phyloP scores from a whole-genome alignment of 345 rosid genomes.

The Murraya paniculata region DNA sequence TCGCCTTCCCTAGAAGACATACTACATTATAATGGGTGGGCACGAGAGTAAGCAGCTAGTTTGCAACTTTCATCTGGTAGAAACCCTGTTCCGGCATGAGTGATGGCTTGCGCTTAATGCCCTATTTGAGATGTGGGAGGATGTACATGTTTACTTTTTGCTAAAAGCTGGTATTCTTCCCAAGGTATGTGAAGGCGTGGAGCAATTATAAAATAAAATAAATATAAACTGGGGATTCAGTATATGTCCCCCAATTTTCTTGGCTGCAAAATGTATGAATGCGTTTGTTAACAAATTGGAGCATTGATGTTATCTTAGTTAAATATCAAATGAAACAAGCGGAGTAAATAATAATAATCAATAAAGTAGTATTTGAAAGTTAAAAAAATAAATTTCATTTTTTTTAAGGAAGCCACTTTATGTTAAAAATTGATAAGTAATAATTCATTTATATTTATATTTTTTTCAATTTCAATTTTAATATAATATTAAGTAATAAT shows the following conservation, averaged over 20 bases:
- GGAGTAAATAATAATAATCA: too few relatives aligned
- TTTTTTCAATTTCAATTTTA: too few relatives aligned
- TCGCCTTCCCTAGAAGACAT: constrained; percentile 87
- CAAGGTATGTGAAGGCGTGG: background rate
- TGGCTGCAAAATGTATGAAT: background rate
- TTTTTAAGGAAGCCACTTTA: too few relatives aligned
- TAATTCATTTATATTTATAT: too few relatives aligned
- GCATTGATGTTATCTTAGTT: too few relatives aligned
- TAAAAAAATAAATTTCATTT: too few relatives aligned
- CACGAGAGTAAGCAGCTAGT: constrained; percentile 64
- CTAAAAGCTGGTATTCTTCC: constrained; percentile 8
- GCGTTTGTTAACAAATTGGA: background rate
- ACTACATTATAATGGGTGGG: constrained; percentile 88
- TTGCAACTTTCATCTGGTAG: constrained; percentile 42
- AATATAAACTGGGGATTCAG: background rate
- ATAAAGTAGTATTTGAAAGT: too few relatives aligned
- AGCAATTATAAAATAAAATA: background rate
- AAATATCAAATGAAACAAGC: too few relatives aligned
- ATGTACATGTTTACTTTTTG: background rate
- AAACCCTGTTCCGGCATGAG: constrained; percentile 51
- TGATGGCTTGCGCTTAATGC: background rate
- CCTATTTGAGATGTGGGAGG: background rate
- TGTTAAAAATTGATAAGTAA: too few relatives aligned
- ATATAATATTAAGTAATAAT: too few relatives aligned
- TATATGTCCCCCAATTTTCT: background rate